These are phyloP conservation scores for Tagetes erecta DNA, from an alignment of 129 eudicot species.

Conservation along the genomic window DNA sequence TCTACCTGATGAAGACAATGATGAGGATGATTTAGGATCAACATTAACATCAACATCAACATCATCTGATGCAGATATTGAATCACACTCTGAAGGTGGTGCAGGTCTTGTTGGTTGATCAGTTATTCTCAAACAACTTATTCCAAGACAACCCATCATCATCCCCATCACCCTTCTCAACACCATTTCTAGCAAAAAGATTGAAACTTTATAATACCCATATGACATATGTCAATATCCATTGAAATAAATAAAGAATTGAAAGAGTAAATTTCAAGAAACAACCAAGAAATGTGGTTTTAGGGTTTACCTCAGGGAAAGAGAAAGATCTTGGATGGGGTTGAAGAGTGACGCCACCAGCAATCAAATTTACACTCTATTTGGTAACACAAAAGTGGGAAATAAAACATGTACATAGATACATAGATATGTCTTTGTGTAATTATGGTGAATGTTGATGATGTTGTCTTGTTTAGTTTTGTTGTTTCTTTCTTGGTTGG, in stretches of 20 bases:
- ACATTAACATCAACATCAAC: neutral
- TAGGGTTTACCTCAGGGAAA: conserved; percentile 39
- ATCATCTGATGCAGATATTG: conserved; percentile 28
- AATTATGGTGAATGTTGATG: conserved; percentile 4
- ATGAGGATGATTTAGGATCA: neutral
- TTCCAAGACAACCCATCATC: conserved; percentile 74
- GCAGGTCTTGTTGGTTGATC: conserved; percentile 50
- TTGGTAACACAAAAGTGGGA: conserved; percentile 8
- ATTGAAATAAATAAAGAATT: conserved; percentile 30
- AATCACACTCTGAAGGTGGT: conserved; percentile 47
- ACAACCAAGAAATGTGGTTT: conserved; percentile 25
- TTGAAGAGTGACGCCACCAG: conserved; percentile 23
- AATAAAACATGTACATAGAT: neutral
- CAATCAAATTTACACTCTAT: conserved; percentile 22
- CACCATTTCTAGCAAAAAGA: conserved; percentile 51
- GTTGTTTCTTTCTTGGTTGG: conserved; percentile 21
- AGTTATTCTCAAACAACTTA: conserved; percentile 36
- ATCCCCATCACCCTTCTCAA: conserved; percentile 43
- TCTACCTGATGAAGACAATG: conserved; percentile 28
- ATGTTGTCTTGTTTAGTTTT: conserved; percentile 20
- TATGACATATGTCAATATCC: conserved; percentile 27
- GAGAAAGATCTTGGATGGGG: conserved; percentile 28
- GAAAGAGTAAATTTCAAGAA: conserved; percentile 31
- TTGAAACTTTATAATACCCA: conserved; percentile 35
- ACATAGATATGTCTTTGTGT: neutral